Evolutionary conservation across 805 yeast genomes (phyloP), one percentile per base, ranked within the genome.

Genomic region (Monosporozyma unispora): DNA sequence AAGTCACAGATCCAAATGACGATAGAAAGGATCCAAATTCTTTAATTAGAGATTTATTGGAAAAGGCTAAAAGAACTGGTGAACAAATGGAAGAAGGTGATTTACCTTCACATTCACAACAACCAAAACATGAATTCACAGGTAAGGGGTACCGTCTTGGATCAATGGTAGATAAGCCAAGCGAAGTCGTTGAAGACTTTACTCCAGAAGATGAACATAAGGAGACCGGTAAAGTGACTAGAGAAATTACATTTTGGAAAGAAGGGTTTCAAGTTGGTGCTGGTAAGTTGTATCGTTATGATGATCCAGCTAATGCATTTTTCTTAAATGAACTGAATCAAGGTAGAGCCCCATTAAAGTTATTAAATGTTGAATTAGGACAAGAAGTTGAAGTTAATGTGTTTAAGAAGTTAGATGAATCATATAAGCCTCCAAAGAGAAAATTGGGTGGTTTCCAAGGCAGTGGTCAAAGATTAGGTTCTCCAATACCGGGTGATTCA

Each of bases 201-300:
- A n/a, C 44, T 3, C 75, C 73, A 52, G 65, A 73, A 1, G 52
- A 49, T 16, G 57, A 59, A 1, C 48, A 54, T 7, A 58, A 63
- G 31, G 63, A 57, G 38, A 59, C 64, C 3, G 42, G 46, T 21
- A 81, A 79, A 51, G 96, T 84, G 4, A 75, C 77, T 16, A 77
- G 98, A 61, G 85, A 85, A 41, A 84, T 93, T 53, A 87, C 95
- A 0, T 91, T 93, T 65, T 93, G 99, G 99, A 84, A 81, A 57
- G 91, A 93, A 60, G 99, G 99, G 1, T 93, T 93, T 69, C 87
- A 88, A 54, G 89, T 93, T 23, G 98, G 93, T 29, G 96, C 90
- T 45, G 98, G 98, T 2, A 79, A 79, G 22, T 74, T 93, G 49
- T 83, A 78, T 64, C 74, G 93, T 51, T 93, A 89, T 64, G 96